These are phyloP conservation scores for Neurospora terricola DNA, from an alignment of 495 filamentous ascomycete genomes.

Conservation along the genomic window DNA sequence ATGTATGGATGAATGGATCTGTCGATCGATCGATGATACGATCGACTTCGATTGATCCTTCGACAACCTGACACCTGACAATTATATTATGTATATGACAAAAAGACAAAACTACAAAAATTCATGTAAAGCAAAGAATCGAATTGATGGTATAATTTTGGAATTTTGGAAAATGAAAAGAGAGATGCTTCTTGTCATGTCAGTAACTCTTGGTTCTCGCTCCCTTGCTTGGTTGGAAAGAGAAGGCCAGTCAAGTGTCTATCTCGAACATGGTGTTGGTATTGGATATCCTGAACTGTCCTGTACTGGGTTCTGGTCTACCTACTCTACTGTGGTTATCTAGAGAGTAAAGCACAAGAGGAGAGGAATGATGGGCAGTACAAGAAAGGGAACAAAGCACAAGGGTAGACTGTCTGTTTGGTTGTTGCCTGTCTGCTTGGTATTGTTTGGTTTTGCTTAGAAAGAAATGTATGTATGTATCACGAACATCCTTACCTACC, in stretches of 20 bases:
- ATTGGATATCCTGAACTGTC: not conserved
- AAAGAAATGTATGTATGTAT: not conserved
- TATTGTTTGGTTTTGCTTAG: not conserved
- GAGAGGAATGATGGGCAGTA: too few relatives aligned
- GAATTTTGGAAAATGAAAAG: not conserved
- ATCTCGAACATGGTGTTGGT: not conserved
- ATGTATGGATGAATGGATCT: not conserved
- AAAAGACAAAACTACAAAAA: not conserved
- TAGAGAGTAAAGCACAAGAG: not conserved
- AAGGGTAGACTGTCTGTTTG: constrained; percentile 1
- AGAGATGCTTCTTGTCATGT: not conserved
- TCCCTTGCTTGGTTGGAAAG: too few relatives aligned
- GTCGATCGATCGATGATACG: not conserved
- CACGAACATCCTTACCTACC: not conserved
- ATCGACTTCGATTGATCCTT: not conserved
- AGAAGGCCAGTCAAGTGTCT: too few relatives aligned
- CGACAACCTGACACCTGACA: not conserved
- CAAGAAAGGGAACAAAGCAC: not conserved
- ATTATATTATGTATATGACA: not conserved
- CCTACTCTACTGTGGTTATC: not conserved
- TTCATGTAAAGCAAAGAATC: not conserved
- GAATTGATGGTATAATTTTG: not conserved
- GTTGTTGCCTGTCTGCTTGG: not conserved
- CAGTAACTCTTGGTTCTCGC: too few relatives aligned
- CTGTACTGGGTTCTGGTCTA: not conserved